These are phyloP conservation scores for Globisporangium iwayamae DNA, from an alignment of 352 stramenopile genomes.

Conservation along the genomic window DNA sequence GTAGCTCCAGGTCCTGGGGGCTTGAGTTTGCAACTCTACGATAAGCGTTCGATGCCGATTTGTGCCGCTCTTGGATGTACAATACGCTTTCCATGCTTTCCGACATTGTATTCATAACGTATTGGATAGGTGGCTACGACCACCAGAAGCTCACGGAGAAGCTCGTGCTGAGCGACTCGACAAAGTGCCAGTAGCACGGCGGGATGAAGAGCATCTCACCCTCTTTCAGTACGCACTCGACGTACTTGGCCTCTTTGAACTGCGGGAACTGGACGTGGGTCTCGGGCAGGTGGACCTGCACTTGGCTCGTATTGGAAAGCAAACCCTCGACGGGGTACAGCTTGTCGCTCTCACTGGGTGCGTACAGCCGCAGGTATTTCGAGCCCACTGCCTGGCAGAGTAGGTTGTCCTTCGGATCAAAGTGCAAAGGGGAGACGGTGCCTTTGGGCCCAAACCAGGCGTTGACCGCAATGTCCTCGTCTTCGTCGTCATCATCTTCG, in stretches of 20 bases:
- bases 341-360: slow-evolving; percentile 54
- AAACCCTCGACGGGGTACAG: slow-evolving; percentile 84
- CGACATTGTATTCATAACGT: no score
- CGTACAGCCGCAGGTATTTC: slow-evolving; percentile 85
- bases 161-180: slow-evolving; percentile 72
- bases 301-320: slow-evolving; percentile 83
- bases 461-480: slow-evolving; percentile 79
- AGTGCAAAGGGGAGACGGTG: slow-evolving; percentile 87
- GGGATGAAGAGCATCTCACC: slow-evolving; percentile 89
- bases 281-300: slow-evolving; percentile 55
- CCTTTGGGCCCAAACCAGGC: slow-evolving; percentile 81
- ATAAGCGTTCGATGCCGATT: no score
- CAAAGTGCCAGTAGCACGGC: slow-evolving; percentile 86
- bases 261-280: slow-evolving; percentile 39
- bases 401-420: slow-evolving; percentile 89
- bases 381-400: slow-evolving; percentile 82
- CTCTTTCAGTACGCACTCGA: slow-evolving; percentile 65
- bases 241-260: slow-evolving; percentile 46
- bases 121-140: slow-evolving; percentile 15
- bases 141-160: slow-evolving; percentile 88
- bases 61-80: no score
- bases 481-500: slow-evolving; percentile 32
- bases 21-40: no score
- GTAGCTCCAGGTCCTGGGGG: no score
- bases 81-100: no score